Base-by-base conservation (phyloP, 2,329 filamentous ascomycete genomes). In the Hypoxylon sp. region DNA sequence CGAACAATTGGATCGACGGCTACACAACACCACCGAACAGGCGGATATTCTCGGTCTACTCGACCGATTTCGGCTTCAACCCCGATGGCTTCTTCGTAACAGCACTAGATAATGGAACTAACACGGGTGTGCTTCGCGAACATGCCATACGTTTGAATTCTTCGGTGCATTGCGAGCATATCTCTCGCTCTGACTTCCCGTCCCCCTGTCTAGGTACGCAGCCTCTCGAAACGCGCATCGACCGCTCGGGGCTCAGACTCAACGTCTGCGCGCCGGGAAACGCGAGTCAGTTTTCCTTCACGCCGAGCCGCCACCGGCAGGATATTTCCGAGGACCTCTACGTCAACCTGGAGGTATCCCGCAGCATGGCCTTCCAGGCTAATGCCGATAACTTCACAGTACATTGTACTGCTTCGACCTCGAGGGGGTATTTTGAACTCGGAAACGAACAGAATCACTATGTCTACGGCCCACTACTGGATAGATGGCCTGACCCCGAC, bases 341-440 rank as follows among this genome's bases (percentile, higher is more conserved):
- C 21, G 49, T 69, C 45, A n/a, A 63, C 50, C 43, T 69, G 9
- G 51, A 59, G 21, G 63, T 59, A 19, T 48, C 67, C 5, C n/a
- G 43, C 11, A 17, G 56, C 21, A 11, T 60, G 13, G 17, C 46
- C 38, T 43, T 11, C 19, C 14, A 38, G 11, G 9, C 10, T 34
- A 13, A 43, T n/a, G 4, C 32, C 13, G 57, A 64, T 28, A 64
- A 64, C 55, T 64, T 64, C 14, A 69, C 67, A 19, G 10, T 64
- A 11, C 63, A 61, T 57, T 69, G 60, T 48, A 66, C 34, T 10
- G 55, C 55, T 17, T 64, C 67, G 43, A 69, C 63, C 2, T 50
- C 67, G 10, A 52, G 63, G 19, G 67, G 63, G 2, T 69, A 67
- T n/a, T 69, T 69, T 57, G 67, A 69, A 53, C 55, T 69, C 13